Percentiles rank a stretch among this genome's conserved stretches.
Conservation (phyloP, 2,329 filamentous ascomycete genomes). For the Claviceps capensis region DNA sequence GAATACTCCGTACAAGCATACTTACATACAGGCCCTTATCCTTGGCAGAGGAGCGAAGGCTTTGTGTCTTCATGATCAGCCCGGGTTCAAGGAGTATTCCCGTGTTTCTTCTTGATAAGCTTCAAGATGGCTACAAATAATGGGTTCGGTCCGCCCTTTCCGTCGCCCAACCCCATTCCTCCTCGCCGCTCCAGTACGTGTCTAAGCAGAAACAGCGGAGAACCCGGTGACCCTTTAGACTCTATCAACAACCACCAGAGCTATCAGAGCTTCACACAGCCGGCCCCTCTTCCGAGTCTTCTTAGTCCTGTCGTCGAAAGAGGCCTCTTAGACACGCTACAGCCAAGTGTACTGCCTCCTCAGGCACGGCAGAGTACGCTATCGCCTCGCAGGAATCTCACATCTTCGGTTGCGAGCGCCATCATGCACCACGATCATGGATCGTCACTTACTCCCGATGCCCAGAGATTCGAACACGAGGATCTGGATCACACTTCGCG, state of each 20-base stretch:
- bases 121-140: slow-evolving; percentile 10
- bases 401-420: background rate
- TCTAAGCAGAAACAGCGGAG: slow-evolving; percentile 9
- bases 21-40: no score
- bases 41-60: background rate
- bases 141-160: background rate
- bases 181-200: slow-evolving; percentile 50
- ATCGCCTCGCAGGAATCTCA: background rate
- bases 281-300: slow-evolving; percentile 17
- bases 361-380: background rate
- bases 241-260: background rate
- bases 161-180: slow-evolving; percentile 35
- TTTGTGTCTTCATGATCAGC: background rate
- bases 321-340: slow-evolving; percentile 41
- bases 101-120: background rate
- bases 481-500: slow-evolving; percentile 38
- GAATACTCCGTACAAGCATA: no score
- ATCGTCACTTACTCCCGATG: slow-evolving; percentile 30
- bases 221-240: background rate
- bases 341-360: slow-evolving; percentile 11
- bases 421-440: slow-evolving; percentile 20
- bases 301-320: slow-evolving; percentile 42
- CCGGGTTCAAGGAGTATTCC: background rate
- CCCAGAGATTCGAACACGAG: slow-evolving; percentile 38
- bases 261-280: slow-evolving; percentile 6